phyloP scores from a whole-genome alignment of 441 rosid genomes.

The Geranium incanum region DNA sequence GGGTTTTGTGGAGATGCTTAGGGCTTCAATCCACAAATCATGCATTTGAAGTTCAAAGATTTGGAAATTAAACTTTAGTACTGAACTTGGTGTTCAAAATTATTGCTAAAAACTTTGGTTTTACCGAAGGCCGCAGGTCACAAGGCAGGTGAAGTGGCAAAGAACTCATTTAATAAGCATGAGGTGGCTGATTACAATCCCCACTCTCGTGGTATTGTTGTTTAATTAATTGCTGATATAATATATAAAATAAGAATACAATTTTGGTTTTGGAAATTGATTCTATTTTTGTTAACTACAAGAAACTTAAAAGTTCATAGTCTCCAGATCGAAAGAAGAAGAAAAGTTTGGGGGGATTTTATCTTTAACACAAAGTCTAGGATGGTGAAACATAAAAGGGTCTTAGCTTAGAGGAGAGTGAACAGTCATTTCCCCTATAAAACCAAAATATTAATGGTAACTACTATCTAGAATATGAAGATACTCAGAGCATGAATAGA shows the following conservation, averaged over 20 bases:
- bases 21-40: neutral
- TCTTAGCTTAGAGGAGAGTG: neutral
- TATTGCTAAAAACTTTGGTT: neutral
- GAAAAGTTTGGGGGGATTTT: neutral
- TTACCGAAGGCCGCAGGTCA: too few relatives aligned
- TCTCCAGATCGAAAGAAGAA: neutral
- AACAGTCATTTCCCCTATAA: neutral
- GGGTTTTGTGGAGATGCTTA: neutral
- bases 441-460: neutral
- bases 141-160: too few relatives aligned
- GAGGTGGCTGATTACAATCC: too few relatives aligned
- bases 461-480: neutral
- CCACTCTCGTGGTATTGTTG: too few relatives aligned
- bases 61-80: neutral
- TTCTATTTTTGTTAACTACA: neutral
- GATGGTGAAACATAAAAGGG: neutral
- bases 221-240: too few relatives aligned
- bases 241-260: neutral
- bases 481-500: slow-evolving; percentile 17
- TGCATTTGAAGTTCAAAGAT: neutral
- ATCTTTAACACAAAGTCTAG: neutral
- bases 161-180: too few relatives aligned
- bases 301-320: neutral
- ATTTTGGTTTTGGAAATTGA: neutral
- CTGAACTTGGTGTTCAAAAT: neutral